A percentile compares a stretch with the other conserved stretches of the same genome.
These are phyloP conservation scores for Scorias spongiosa DNA, from an alignment of 2,329 filamentous ascomycete species.

Conservation along the genomic window DNA sequence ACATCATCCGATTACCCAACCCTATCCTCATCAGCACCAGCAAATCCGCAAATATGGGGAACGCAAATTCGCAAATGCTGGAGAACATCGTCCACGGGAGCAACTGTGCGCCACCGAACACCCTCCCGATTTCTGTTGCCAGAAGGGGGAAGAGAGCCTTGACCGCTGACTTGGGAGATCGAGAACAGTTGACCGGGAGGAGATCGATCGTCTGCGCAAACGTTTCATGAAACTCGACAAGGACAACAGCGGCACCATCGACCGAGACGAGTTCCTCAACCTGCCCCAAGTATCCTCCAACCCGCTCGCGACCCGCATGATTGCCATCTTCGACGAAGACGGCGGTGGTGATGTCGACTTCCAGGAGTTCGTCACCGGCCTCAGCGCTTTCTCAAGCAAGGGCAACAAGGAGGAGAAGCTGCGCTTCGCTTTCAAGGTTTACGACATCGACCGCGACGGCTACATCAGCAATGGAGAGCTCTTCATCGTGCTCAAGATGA, in stretches of 20 bases:
- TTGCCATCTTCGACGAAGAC: conserved; percentile 97
- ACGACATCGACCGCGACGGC: conserved; percentile 96
- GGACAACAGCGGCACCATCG: conserved; percentile 97
- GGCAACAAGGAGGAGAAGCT: conserved; percentile 99
- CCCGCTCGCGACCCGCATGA: conserved; percentile 94
- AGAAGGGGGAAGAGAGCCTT: too few species aligned
- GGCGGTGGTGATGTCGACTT: conserved; percentile 97
- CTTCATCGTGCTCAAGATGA: conserved; percentile 99
- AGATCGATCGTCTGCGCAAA: conserved; percentile 89
- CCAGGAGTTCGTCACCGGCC: conserved; percentile 91
- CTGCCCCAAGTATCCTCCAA: conserved; percentile 96
- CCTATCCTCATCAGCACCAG: neutral
- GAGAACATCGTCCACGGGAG: conserved; percentile 93
- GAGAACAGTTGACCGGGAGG: conserved; percentile 75
- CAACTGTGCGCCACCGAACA: conserved; percentile 55
- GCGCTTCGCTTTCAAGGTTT: conserved; percentile 95
- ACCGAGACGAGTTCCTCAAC: conserved; percentile 94
- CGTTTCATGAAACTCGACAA: conserved; percentile 99
- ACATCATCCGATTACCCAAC: too few species aligned
- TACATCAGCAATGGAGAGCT: conserved; percentile 98
- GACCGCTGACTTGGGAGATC: neutral
- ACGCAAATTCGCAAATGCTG: conserved; percentile 53
- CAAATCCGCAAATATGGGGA: conserved; percentile 29
- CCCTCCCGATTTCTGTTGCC: neutral
- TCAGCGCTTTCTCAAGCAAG: conserved; percentile 92